These are phyloP conservation scores for Hypoxylon cercidicola DNA, from an alignment of 495 filamentous ascomycete genomes.

Conservation along the genomic window DNA sequence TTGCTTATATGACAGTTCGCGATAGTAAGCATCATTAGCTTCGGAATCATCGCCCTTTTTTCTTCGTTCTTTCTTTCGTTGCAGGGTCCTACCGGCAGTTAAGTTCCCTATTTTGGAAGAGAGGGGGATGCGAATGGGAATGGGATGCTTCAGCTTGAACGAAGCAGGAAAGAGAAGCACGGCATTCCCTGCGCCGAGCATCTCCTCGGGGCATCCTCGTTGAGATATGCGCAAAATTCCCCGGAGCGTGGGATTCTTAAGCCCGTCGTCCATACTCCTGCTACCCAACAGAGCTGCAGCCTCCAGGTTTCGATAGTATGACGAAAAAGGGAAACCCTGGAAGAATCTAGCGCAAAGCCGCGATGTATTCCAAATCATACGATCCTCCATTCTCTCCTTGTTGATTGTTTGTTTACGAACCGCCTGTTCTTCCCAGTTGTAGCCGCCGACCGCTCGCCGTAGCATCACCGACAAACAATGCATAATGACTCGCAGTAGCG, in stretches of 20 bases:
- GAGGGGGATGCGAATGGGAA: background rate
- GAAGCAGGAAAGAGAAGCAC: conserved; percentile 19
- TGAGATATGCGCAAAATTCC: conserved; percentile 12
- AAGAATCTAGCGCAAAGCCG: conserved; percentile 5
- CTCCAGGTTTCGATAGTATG: background rate
- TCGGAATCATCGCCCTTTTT: background rate
- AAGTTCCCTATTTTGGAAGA: conserved; percentile 1
- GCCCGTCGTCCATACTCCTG: conserved; percentile 6
- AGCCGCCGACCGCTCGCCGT: conserved; percentile 22
- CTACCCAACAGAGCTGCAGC: conserved; percentile 17
- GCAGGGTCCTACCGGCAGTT: conserved; percentile 5
- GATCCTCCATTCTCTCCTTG: background rate
- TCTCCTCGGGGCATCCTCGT: conserved; percentile 15
- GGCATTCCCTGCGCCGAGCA: conserved; percentile 12
- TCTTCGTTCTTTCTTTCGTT: conserved; percentile 8
- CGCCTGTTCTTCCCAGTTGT: conserved; percentile 20
- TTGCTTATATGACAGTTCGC: background rate
- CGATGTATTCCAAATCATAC: conserved; percentile 36
- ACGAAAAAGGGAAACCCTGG: background rate
- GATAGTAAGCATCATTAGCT: background rate
- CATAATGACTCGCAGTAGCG: conserved; percentile 44
- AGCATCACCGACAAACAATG: conserved; percentile 27
- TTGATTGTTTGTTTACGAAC: conserved; percentile 32
- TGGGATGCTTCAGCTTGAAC: conserved; percentile 4
- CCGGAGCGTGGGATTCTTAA: conserved; percentile 8